Evolutionary conservation across 345 rosid species (phyloP), one percentile per base, ranked within the genome.

Genomic region (sweet orange (Citrus sinensis)): DNA sequence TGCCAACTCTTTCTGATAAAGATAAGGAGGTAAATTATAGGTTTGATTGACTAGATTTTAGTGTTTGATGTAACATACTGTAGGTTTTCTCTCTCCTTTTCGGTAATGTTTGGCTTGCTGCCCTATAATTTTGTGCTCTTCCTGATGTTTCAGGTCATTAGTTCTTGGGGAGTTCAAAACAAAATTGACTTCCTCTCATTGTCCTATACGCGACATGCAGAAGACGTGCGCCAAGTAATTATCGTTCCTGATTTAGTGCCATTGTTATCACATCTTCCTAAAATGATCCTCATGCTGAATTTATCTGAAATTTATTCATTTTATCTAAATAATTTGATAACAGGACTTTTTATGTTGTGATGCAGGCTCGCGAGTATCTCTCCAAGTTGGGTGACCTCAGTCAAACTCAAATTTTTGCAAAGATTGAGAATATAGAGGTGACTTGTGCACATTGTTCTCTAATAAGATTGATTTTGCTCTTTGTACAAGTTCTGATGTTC

Each of bases 131-230:
- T 65, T 54, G 17, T 60, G 35, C 24, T 62, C 51, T 58, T 65
- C 25, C 30, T 65, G 19, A 58, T 51, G 42, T 68, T 76, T 67
- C 84, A 96, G 98, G 93, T 90, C 77, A 93, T 96, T 80, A 87
- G 97, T 81, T 79, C 93, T 32, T 96, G 99, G 98, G 99, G 99
- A 86, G 94, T 88, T 61, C 86, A 88, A 82, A 96, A 96, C 80
- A 96, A 96, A 85, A 96, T 96, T 9, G 98, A 96, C 83, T 93
- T 96, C 82, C 94, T 96, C 70, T 96, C 99, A 10, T 81, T 96
- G 86, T 96, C 99, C 14, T 96, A 91, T 60, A 93, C 98, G 29
- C 87, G 97, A 30, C 95, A 93, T 87, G 98, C 99, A 7, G 97
- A 96, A 81, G 99, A 96, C 83, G 98, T 96, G 76, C 97, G 99